A percentile compares a stretch with the other conserved stretches of the same genome.
Evolutionary conservation across 805 yeast species (phyloP).

Genomic region (Zygosaccharomyces bailii): DNA sequence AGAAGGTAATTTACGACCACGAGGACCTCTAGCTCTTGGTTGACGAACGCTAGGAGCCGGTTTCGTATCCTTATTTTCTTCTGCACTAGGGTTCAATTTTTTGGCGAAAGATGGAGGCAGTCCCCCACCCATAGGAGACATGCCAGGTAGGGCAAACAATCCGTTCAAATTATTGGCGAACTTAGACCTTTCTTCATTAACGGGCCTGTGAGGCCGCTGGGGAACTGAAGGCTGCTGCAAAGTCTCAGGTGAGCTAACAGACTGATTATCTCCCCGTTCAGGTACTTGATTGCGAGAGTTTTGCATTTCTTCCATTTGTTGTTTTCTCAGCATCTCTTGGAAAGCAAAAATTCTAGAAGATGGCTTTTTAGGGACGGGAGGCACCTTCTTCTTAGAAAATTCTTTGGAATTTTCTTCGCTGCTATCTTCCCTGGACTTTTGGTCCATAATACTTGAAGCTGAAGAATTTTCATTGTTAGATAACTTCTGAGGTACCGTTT

Average conservation of each 20-base stretch:
- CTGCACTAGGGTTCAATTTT: conserved; percentile 16
- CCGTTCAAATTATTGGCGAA: conserved; percentile 62
- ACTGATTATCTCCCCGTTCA: not conserved
- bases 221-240: conserved; percentile 5
- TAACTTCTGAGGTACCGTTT: not conserved
- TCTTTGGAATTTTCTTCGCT: not conserved
- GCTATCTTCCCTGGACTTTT: not conserved
- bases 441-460: not conserved
- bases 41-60: conserved; percentile 10
- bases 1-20: conserved; percentile 63
- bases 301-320: conserved; percentile 50
- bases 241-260: conserved; percentile 17
- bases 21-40: conserved; percentile 64
- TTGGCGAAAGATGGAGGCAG: conserved; percentile 24
- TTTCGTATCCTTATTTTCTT: conserved; percentile 5
- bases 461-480: not conserved
- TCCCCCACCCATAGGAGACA: conserved; percentile 36
- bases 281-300: conserved; percentile 42
- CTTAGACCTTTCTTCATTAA: conserved; percentile 30
- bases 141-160: conserved; percentile 55
- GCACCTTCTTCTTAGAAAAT: conserved; percentile 31
- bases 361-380: conserved; percentile 72
- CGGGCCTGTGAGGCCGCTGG: conserved; percentile 6
- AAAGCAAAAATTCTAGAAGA: conserved; percentile 78
- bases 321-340: conserved; percentile 65